Conservation (phyloP, 139 green algal genomes). For the Coccomyxa sp. region DNA sequence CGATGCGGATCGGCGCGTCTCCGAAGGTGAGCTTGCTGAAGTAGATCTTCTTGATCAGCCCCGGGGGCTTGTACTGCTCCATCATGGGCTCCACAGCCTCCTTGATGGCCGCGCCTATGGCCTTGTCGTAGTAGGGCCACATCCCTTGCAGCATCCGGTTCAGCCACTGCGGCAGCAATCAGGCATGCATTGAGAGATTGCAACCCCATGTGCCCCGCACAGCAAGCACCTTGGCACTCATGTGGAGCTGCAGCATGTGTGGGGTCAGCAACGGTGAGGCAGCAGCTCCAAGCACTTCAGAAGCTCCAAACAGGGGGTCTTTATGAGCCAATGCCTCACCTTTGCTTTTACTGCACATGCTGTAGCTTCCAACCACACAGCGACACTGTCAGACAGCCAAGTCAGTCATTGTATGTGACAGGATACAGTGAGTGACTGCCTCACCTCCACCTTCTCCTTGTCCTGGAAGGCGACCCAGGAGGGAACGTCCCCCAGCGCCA, state of each 20-base stretch:
- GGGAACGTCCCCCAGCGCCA: slow-evolving; percentile 65
- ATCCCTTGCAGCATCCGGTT: slow-evolving; percentile 71
- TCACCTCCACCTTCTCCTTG: slow-evolving; percentile 76
- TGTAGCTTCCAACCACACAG: too few relatives aligned
- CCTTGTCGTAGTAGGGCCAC: slow-evolving; percentile 86
- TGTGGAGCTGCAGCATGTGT: background rate
- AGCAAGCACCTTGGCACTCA: background rate
- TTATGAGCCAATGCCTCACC: too few relatives aligned
- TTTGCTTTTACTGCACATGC: too few relatives aligned
- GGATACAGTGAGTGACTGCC: too few relatives aligned
- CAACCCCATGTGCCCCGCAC: background rate
- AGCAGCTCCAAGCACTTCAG: background rate
- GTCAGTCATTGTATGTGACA: too few relatives aligned
- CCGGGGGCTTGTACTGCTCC: slow-evolving; percentile 54
- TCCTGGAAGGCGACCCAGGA: slow-evolving; percentile 71
- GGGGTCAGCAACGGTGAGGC: background rate
- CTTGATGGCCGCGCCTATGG: slow-evolving; percentile 23
- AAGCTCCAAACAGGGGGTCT: too few relatives aligned
- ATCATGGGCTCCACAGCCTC: slow-evolving; percentile 70
- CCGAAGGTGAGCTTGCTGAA: slow-evolving; percentile 88
- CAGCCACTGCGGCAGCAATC: slow-evolving; percentile 63
- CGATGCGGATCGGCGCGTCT: slow-evolving; percentile 64
- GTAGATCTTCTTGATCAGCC: slow-evolving; percentile 70
- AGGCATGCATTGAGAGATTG: background rate
- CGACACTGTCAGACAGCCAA: too few relatives aligned